Conservation (phyloP, 2,329 filamentous ascomycete genomes). For the Fusarium neocosmosporiellum region DNA sequence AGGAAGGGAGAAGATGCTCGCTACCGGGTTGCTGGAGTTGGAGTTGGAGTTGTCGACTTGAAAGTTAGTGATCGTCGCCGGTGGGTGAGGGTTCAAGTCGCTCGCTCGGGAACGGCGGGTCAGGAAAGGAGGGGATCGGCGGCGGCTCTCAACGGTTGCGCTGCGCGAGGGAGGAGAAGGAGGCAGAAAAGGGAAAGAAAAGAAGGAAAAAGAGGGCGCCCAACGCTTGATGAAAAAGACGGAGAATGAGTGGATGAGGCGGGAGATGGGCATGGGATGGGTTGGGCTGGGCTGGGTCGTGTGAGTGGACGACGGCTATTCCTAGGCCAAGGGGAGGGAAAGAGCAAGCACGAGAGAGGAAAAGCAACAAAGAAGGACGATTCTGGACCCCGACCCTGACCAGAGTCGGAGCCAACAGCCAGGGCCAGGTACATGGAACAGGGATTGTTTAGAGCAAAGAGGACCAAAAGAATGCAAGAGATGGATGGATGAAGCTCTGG, state of each 20-base stretch:
- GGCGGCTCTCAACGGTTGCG: slow-evolving; percentile 35
- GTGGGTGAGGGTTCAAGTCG: slow-evolving; percentile 19
- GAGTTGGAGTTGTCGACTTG: slow-evolving; percentile 4
- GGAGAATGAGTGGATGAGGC: slow-evolving; percentile 20
- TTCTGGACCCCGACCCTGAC: slow-evolving; percentile 10
- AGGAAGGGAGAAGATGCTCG: slow-evolving; percentile 9
- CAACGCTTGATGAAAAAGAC: slow-evolving; percentile 21
- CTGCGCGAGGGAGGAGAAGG: slow-evolving; percentile 7
- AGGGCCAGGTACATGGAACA: slow-evolving; percentile 5
- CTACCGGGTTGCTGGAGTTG: not conserved
- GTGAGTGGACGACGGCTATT: not conserved
- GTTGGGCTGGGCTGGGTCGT: not conserved
- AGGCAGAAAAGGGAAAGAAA: slow-evolving; percentile 26
- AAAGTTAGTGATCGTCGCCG: slow-evolving; percentile 30
- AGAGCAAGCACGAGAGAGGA: slow-evolving; percentile 1
- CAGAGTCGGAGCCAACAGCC: not conserved
- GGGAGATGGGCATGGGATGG: slow-evolving; percentile 13
- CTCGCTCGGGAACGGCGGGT: slow-evolving; percentile 16
- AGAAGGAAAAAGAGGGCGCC: slow-evolving; percentile 24
- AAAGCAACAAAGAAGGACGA: not conserved
- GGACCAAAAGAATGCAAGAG: not conserved
- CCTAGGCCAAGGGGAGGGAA: not conserved
- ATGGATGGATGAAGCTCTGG: not conserved
- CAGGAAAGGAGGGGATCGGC: slow-evolving; percentile 40
- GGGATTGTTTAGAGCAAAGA: not conserved